Evolutionary conservation across 164 flowering plant genomes (phyloP).

Genomic region (Hamamelis virginiana): DNA sequence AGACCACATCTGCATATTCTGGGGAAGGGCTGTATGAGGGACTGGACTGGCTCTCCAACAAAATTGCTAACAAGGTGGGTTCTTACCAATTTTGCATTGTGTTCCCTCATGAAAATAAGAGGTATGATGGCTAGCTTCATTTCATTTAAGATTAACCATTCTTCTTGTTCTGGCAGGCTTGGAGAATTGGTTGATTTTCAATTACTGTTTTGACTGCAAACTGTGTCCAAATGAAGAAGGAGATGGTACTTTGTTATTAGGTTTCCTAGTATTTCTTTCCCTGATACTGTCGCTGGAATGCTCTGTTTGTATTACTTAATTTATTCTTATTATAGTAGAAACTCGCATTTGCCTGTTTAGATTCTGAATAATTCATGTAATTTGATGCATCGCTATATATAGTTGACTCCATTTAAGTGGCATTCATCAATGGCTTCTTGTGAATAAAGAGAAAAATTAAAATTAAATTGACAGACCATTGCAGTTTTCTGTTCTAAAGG

Average conservation of each 20-base stretch:
- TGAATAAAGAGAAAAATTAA: neutral
- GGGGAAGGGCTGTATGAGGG: conserved; percentile 43
- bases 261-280: neutral
- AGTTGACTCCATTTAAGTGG: no score
- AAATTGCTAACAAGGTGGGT: conserved; percentile 33
- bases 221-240: neutral
- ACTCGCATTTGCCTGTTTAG: conserved; percentile 14
- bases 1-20: conserved; percentile 41
- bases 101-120: neutral
- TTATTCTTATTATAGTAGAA: conserved; percentile 1
- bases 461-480: neutral
- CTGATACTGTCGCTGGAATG: neutral
- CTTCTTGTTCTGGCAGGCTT: conserved; percentile 19
- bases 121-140: neutral
- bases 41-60: conserved; percentile 42
- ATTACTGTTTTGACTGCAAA: conserved; percentile 3
- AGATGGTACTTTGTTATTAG: conserved; percentile 3
- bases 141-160: neutral
- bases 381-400: no score
- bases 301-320: neutral
- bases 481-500: no score
- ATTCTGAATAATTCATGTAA: conserved; percentile 16
- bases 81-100: neutral
- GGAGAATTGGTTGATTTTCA: conserved; percentile 1
- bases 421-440: no score